phyloP scores from a whole-genome alignment of 1,284 basidiomycete genomes.

The Pseudozyma pruni region DNA sequence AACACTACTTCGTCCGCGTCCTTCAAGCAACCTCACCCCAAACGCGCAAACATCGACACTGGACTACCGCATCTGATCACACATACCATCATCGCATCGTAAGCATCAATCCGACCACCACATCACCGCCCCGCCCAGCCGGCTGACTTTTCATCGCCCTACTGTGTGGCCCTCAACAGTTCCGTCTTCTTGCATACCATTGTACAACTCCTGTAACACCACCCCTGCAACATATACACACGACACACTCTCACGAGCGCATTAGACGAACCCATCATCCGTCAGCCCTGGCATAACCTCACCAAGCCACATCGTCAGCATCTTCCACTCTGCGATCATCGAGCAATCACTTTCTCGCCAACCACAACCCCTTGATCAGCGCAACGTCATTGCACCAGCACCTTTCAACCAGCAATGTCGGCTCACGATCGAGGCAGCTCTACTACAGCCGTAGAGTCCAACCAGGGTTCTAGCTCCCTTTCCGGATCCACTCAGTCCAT shows the following conservation, averaged over 20 bases:
- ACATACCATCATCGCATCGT: conserved; percentile 31
- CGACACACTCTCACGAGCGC: conserved; percentile 6
- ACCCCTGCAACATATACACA: conserved; percentile 30
- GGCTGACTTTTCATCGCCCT: conserved; percentile 6
- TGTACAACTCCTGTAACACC: conserved; percentile 51
- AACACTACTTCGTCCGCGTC: conserved; percentile 24
- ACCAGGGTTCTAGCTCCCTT: conserved; percentile 35
- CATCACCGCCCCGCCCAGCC: neutral
- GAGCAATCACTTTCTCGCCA: no score
- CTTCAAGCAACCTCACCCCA: conserved; percentile 21
- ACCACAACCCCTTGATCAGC: neutral
- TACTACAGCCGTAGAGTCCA: conserved; percentile 23
- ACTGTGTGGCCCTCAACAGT: conserved; percentile 7
- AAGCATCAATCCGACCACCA: neutral
- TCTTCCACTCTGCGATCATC: no score
- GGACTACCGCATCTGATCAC: conserved; percentile 34
- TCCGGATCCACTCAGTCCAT: conserved; percentile 48
- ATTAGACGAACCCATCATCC: conserved; percentile 17
- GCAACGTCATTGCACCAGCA: neutral
- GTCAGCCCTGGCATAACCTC: neutral
- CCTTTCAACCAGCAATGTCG: conserved; percentile 11
- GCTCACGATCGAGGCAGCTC: conserved; percentile 16
- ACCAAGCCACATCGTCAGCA: neutral
- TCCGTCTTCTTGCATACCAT: conserved; percentile 39
- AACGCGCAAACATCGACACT: conserved; percentile 23